Evolutionary conservation across 768 basidiomycete species (phyloP).

Genomic region (Lyophyllum semitale): DNA sequence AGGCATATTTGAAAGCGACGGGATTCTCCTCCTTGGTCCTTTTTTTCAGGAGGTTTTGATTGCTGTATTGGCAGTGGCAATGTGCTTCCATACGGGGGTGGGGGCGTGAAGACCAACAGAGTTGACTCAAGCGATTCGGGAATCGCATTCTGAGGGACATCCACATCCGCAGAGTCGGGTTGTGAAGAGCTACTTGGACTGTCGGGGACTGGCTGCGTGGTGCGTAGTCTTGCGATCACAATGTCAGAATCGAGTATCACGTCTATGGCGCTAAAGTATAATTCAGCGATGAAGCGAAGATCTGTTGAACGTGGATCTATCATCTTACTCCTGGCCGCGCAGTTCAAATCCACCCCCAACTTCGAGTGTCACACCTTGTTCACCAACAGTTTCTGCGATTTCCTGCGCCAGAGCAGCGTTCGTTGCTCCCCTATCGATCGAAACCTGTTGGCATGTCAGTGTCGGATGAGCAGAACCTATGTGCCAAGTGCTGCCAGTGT

Average conservation of each 20-base stretch:
- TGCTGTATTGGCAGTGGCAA: background rate
- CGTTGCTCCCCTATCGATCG: background rate
- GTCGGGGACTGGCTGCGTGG: background rate
- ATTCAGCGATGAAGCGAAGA: background rate
- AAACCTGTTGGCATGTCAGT: background rate
- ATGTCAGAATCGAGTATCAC: slow-evolving; percentile 16
- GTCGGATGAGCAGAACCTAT: too few relatives aligned
- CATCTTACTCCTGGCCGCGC: slow-evolving; percentile 22
- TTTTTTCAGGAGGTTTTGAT: background rate
- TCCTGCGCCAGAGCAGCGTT: slow-evolving; percentile 15
- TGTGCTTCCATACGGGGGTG: background rate
- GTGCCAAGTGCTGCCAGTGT: too few relatives aligned
- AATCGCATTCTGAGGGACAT: background rate
- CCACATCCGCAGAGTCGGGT: background rate
- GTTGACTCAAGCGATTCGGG: background rate
- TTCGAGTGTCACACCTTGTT: slow-evolving; percentile 17
- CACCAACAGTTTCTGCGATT: slow-evolving; percentile 19
- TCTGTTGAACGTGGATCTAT: background rate
- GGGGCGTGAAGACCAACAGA: background rate
- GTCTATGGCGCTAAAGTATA: slow-evolving; percentile 1
- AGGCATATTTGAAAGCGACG: slow-evolving; percentile 19
- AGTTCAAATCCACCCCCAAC: slow-evolving; percentile 25
- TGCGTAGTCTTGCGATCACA: slow-evolving; percentile 12
- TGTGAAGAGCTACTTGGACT: background rate
- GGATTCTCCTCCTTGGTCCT: slow-evolving; percentile 1